Conservation (phyloP, 345 rosid species). For the Anastatica hierochuntica region DNA sequence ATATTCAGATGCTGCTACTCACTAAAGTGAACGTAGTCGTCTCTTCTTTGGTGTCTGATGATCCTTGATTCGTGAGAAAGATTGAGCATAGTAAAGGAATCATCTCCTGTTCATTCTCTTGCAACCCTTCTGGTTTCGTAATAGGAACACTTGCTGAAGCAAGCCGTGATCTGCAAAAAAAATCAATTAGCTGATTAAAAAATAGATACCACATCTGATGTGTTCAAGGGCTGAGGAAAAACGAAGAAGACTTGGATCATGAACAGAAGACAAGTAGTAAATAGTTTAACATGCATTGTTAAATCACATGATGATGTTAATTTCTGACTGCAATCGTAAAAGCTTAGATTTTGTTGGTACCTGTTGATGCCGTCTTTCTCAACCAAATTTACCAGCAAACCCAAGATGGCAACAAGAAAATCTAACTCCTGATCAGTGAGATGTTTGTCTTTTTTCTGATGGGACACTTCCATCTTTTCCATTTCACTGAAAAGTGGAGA, state of each 20-base stretch:
- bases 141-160: constrained; percentile 57
- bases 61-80: constrained; percentile 77
- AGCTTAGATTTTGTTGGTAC: constrained; percentile 26
- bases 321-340: not conserved
- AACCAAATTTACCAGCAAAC: constrained; percentile 89
- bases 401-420: constrained; percentile 95
- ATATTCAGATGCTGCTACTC: constrained; percentile 27
- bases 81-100: constrained; percentile 81
- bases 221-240: no score
- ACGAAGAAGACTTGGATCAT: no score
- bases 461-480: constrained; percentile 28
- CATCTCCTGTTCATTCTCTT: constrained; percentile 43
- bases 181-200: not conserved
- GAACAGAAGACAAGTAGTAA: not conserved
- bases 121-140: constrained; percentile 41
- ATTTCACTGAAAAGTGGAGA: constrained; percentile 30
- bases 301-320: not conserved
- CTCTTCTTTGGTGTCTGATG: constrained; percentile 59
- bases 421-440: constrained; percentile 91
- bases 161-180: constrained; percentile 65
- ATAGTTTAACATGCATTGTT: constrained; percentile 1
- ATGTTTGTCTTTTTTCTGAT: constrained; percentile 43
- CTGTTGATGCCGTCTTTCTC: constrained; percentile 95
- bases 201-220: no score
- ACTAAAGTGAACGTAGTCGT: constrained; percentile 50